Evolutionary conservation across 768 basidiomycete species (phyloP), one percentile per base, ranked within the genome.

Genomic region (Clavaria fumosa): DNA sequence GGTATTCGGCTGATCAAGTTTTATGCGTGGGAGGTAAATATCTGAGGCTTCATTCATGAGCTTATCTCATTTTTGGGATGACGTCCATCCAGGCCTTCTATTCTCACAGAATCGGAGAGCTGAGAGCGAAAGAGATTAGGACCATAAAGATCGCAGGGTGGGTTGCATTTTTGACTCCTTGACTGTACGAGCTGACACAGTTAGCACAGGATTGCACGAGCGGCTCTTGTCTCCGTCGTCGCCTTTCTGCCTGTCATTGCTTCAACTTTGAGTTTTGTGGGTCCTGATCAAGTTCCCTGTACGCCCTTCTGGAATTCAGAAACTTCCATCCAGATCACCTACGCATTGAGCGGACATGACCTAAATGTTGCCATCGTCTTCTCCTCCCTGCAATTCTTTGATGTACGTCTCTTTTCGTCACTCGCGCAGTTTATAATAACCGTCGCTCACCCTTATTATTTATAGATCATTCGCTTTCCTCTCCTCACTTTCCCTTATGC

Each of bases 1-100:
- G 72, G 72, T 28, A 76, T 80, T 39, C 65, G 78, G 3, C 60
- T 77, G 4, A 63, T 80, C 47, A 80, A 80, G 53, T 56, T 66
- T 20, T 78, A 72, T 47, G 70, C 69, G 0, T 78, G 72, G 67
- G 74, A 74, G 47, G 9, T n/a, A n/a, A n/a, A n/a, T n/a, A n/a
- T n/a, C n/a, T n/a, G n/a, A n/a, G n/a, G n/a, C n/a, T n/a, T n/a
- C n/a, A n/a, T n/a, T n/a, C n/a, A n/a, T n/a, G n/a, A n/a, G n/a
- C n/a, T n/a, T n/a, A n/a, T n/a, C n/a, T n/a, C n/a, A n/a, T n/a
- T n/a, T n/a, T n/a, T n/a, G n/a, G n/a, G n/a, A n/a, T n/a, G n/a
- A n/a, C n/a, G n/a, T n/a, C n/a, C n/a, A n/a, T n/a, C n/a, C n/a
- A n/a, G 14, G 26, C 14, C 14, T 28, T n/a, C n/a, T 28, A 28